A percentile compares a stretch with the other conserved stretches of the same genome.
phyloP scores from a whole-genome alignment of 2,329 filamentous ascomycete species.

The Pseudocercospora pini-densiflorae region DNA sequence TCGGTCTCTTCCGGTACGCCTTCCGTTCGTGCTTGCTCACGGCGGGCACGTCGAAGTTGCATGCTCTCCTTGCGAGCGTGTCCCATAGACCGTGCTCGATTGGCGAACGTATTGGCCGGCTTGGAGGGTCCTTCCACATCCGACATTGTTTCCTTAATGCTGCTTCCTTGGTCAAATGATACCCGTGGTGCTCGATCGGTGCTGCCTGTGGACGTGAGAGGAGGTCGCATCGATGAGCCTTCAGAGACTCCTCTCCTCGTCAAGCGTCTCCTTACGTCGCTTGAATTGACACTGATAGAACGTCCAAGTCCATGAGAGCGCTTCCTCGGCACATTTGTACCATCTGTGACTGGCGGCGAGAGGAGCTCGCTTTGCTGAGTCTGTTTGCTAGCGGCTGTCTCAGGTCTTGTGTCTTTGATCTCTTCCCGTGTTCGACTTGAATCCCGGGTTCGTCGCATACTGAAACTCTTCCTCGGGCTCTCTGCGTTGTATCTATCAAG shows the following conservation, averaged over 20 bases:
- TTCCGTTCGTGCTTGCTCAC: constrained; percentile 55
- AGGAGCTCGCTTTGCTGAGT: constrained; percentile 62
- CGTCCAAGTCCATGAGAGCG: constrained; percentile 70
- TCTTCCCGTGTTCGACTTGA: constrained; percentile 43
- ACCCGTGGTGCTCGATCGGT: constrained; percentile 37
- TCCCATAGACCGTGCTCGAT: constrained; percentile 83
- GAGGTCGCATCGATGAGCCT: constrained; percentile 48
- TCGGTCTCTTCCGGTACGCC: constrained; percentile 93
- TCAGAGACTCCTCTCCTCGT: constrained; percentile 61
- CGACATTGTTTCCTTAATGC: constrained; percentile 49
- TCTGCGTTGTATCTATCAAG: constrained; percentile 78
- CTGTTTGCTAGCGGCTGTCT: constrained; percentile 55
- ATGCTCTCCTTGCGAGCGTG: constrained; percentile 91
- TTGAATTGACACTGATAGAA: constrained; percentile 90
- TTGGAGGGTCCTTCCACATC: constrained; percentile 49
- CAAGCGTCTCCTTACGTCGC: constrained; percentile 73
- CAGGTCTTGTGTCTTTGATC: constrained; percentile 58
- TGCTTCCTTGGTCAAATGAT: constrained; percentile 41
- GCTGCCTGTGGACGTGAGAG: constrained; percentile 33
- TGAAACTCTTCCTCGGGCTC: constrained; percentile 83
- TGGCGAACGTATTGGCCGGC: constrained; percentile 61
- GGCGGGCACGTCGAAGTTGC: constrained; percentile 76
- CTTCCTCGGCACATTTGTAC: constrained; percentile 42
- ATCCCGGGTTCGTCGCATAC: constrained; percentile 68
- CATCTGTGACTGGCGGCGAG: constrained; percentile 68